Base-by-base conservation (phyloP, 2,329 filamentous ascomycete species). In the Penicillium sp. region DNA sequence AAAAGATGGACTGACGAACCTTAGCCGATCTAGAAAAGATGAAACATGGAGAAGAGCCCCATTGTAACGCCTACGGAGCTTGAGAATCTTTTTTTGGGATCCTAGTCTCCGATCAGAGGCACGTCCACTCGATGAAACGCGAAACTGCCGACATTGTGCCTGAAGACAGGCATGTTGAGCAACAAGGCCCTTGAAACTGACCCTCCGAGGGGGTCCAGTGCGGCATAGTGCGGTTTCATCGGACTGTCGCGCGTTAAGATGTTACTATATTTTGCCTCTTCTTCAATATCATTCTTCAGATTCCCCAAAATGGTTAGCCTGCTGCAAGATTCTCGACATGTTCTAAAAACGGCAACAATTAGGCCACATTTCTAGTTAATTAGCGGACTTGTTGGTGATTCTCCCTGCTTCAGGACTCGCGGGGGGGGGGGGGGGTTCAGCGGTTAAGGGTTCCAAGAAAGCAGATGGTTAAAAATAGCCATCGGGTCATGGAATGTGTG, bases 211-310 rank as follows among this genome's bases (percentile, higher is more conserved):
- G 36, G 11, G 34, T 57, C 60, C 15, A 23, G 50, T 53, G 29
- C 55, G 60, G 63, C 33, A 66, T 62, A 63, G 61, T 63, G 66
- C 63, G 27, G 70, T 73, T 74, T 73, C 70, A 73, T 60, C 57
- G 62, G 53, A 66, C 64, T 69, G 68, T 74, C 72, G 72, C 72
- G 72, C 72, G 73, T 72, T 63, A 74, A 73, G 59, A 52, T 69
- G 72, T 72, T 74, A 63, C 73, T 75, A 75, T 72, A 72, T 69
- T 72, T 72, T 71, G 72, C 72, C 72, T 66, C 63, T 63, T 61
- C 60, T 58, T 58, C 59, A 55, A 50, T 45, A 34, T 40, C 45
- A 47, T 64, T 70, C 68, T 66, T 70, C 68, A 70, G 64, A 68
- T 67, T 34, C 50, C 63, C 36, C 27, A 48, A 51, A 60, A 23